phyloP scores from a whole-genome alignment of 768 basidiomycete species.

The Lactifluus pinguis region DNA sequence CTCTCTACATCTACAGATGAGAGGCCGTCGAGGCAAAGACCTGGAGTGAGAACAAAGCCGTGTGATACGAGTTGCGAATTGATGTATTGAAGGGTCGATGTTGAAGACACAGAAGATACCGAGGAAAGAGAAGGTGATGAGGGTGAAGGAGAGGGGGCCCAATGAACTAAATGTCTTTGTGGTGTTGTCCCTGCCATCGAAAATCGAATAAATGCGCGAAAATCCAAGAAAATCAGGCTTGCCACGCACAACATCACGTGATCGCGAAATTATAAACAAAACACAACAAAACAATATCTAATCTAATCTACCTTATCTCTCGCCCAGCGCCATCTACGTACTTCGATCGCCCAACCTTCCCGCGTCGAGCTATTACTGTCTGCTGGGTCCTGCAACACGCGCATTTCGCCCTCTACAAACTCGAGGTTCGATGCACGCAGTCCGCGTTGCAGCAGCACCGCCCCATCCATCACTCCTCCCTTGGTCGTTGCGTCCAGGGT shows the following conservation, averaged over 20 bases:
- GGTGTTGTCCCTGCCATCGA: not conserved
- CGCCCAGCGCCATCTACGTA: constrained; percentile 25
- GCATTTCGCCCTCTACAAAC: constrained; percentile 25
- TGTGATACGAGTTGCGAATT: constrained; percentile 78
- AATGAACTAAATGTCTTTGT: constrained; percentile 43
- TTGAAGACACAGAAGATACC: constrained; percentile 38
- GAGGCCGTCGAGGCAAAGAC: constrained; percentile 60
- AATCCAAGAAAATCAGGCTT: not conserved
- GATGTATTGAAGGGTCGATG: constrained; percentile 65
- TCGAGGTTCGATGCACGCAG: constrained; percentile 20
- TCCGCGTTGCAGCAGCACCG: constrained; percentile 4
- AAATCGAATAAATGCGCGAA: no score
- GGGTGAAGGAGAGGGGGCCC: constrained; percentile 33
- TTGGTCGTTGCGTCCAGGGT: not conserved
- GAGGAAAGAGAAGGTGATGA: constrained; percentile 27
- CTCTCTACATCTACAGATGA: constrained; percentile 45
- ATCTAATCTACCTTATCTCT: not conserved
- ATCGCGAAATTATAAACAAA: not conserved
- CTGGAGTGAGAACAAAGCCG: constrained; percentile 58
- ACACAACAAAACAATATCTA: no score
- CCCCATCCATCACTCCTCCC: not conserved
- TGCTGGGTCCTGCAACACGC: constrained; percentile 22
- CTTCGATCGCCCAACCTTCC: constrained; percentile 28
- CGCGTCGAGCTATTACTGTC: constrained; percentile 19
- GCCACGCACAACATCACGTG: not conserved